These are phyloP conservation scores for Aristolochia californica DNA, from an alignment of 164 flowering plant species.

Conservation along the genomic window DNA sequence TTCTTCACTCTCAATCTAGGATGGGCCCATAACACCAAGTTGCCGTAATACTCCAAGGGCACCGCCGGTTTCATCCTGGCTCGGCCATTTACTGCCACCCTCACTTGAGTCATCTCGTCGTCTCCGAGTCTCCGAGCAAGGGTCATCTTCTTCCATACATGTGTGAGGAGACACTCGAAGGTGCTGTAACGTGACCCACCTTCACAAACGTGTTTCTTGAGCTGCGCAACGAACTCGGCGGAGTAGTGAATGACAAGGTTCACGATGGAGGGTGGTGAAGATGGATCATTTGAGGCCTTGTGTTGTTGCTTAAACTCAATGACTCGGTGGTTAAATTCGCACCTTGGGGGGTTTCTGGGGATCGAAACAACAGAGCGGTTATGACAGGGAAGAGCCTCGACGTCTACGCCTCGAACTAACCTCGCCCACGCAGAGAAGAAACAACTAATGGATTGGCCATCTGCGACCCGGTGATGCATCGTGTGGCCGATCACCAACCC, in stretches of 20 bases:
- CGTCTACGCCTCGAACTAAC: background rate
- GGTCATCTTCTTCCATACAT: constrained; percentile 9
- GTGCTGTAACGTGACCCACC: constrained; percentile 1
- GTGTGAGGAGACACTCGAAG: constrained; percentile 10
- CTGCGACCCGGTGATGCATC: constrained; percentile 4
- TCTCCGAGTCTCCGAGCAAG: background rate
- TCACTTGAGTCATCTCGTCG: constrained; percentile 5
- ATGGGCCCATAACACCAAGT: constrained; percentile 12
- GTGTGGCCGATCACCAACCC: constrained; percentile 7
- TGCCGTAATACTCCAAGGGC: constrained; percentile 13
- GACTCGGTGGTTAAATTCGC: constrained; percentile 1
- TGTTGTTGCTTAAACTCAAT: constrained; percentile 5
- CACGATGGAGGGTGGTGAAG: background rate
- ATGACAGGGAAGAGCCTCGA: constrained; percentile 1
- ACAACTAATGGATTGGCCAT: constrained; percentile 10
- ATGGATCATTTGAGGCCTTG: background rate
- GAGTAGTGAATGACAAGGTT: constrained; percentile 14
- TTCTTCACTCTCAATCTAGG: constrained; percentile 9
- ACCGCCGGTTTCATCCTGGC: constrained; percentile 4
- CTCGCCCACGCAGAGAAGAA: constrained; percentile 7
- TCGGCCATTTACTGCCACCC: constrained; percentile 10
- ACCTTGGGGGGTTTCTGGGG: constrained; percentile 8
- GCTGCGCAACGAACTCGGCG: constrained; percentile 10
- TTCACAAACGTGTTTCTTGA: background rate
- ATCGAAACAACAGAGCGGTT: background rate